Percentiles rank a stretch among this genome's conserved stretches.
These are phyloP conservation scores for Abrus pulchellus DNA, from an alignment of 306 rosid genomes.

Conservation along the genomic window DNA sequence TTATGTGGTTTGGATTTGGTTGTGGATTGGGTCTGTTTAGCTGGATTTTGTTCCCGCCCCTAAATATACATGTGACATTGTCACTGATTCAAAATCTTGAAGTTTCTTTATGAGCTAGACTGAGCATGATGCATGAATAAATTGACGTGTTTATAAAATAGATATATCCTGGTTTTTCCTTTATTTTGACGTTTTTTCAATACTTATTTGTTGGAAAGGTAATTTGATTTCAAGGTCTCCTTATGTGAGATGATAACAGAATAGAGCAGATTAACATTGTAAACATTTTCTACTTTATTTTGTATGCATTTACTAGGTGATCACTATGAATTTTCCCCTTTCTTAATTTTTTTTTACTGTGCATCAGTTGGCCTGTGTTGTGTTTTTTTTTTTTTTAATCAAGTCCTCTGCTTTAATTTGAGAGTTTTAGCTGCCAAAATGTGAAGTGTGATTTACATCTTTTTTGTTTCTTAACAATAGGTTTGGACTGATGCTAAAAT, in stretches of 20 bases:
- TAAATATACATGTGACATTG: no score
- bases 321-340: not conserved
- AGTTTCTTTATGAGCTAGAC: not conserved
- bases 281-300: conserved; percentile 21
- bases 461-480: conserved; percentile 47
- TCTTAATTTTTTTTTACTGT: not conserved
- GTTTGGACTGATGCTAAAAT: conserved; percentile 85
- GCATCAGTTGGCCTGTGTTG: not conserved
- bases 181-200: not conserved
- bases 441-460: not conserved
- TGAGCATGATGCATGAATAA: conserved; percentile 31
- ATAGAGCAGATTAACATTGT: conserved; percentile 34
- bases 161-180: conserved; percentile 24
- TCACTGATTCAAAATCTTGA: not conserved
- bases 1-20: no score
- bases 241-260: conserved; percentile 32
- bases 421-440: conserved; percentile 25
- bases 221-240: conserved; percentile 33
- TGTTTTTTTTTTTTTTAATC: not conserved
- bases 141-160: conserved; percentile 3
- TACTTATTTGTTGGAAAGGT: not conserved
- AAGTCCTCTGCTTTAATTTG: conserved; percentile 1
- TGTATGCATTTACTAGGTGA: conserved; percentile 9
- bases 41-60: no score
- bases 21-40: no score